phyloP scores from a whole-genome alignment of 1,284 basidiomycete genomes.

The Hemileia vastatrix region DNA sequence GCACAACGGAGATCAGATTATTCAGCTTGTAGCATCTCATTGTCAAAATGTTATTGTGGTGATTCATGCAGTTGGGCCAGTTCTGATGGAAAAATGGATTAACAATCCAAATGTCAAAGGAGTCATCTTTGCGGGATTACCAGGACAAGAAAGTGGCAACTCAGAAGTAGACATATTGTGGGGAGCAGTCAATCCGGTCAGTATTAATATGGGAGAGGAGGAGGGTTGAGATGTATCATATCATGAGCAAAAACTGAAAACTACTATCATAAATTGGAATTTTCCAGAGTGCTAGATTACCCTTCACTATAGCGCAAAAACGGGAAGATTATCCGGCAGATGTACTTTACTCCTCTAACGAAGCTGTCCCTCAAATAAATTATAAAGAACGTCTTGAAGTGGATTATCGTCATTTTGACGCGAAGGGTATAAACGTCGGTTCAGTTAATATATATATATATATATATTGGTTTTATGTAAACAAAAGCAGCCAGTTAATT shows the following conservation, averaged over 20 bases:
- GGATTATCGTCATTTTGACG: conserved; percentile 28
- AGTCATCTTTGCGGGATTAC: conserved; percentile 21
- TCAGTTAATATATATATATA: neutral
- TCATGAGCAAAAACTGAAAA: neutral
- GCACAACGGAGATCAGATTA: conserved; percentile 16
- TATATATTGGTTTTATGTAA: neutral
- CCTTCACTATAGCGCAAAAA: conserved; percentile 24
- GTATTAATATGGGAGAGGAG: neutral
- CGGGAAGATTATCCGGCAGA: conserved; percentile 13
- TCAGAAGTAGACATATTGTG: conserved; percentile 21
- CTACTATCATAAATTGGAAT: neutral
- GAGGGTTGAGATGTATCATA: neutral
- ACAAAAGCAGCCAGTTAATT: neutral
- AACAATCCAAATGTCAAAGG: conserved; percentile 26
- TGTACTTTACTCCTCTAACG: conserved; percentile 12
- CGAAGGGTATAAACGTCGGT: conserved; percentile 21
- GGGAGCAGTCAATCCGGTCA: conserved; percentile 18
- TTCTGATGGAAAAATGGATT: conserved; percentile 24
- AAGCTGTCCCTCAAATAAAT: conserved; percentile 14
- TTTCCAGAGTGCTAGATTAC: conserved; percentile 24
- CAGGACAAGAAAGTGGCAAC: conserved; percentile 25
- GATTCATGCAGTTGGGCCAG: conserved; percentile 22
- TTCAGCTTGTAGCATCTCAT: conserved; percentile 9
- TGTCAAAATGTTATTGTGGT: conserved; percentile 22
- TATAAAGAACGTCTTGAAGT: conserved; percentile 21